phyloP scores from a whole-genome alignment of 805 yeast genomes.

The Candida ascalaphidarum region DNA sequence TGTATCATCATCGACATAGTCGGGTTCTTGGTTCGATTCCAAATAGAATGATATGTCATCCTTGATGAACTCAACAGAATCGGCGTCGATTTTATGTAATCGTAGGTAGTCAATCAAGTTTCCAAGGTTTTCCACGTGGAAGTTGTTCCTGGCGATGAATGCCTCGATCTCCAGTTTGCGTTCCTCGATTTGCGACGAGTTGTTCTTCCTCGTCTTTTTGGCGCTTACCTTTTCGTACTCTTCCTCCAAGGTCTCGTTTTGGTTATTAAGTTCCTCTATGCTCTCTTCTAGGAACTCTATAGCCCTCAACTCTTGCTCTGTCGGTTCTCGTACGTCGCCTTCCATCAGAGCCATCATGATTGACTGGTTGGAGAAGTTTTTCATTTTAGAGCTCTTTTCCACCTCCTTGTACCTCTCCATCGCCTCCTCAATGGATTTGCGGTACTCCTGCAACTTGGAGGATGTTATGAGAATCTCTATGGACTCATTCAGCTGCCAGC shows the following conservation, averaged over 20 bases:
- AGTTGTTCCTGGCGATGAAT: conserved; percentile 21
- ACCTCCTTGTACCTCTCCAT: conserved; percentile 39
- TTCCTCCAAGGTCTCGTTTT: conserved; percentile 25
- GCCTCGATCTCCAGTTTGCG: conserved; percentile 32
- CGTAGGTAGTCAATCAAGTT: conserved; percentile 21
- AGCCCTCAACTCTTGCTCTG: conserved; percentile 22
- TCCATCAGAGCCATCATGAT: conserved; percentile 35
- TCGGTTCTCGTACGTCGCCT: conserved; percentile 13
- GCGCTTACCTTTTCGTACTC: conserved; percentile 32
- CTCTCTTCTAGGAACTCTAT: conserved; percentile 22
- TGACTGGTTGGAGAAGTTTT: conserved; percentile 36
- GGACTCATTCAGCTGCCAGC: conserved; percentile 30
- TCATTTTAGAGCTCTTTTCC: conserved; percentile 33
- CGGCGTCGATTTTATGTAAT: conserved; percentile 7
- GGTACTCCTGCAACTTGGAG: conserved; percentile 24
- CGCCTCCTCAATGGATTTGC: conserved; percentile 34
- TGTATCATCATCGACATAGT: conserved; percentile 27
- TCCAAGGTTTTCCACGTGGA: conserved; percentile 29
- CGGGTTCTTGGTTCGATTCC: conserved; percentile 30
- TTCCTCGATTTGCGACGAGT: conserved; percentile 24
- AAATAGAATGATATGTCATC: conserved; percentile 32
- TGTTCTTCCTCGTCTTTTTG: conserved; percentile 31
- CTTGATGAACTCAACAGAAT: conserved; percentile 17
- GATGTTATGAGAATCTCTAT: conserved; percentile 13
- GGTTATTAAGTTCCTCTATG: conserved; percentile 23